phyloP scores from a whole-genome alignment of 129 eudicot genomes.

The Gnaphalium uliginosum region DNA sequence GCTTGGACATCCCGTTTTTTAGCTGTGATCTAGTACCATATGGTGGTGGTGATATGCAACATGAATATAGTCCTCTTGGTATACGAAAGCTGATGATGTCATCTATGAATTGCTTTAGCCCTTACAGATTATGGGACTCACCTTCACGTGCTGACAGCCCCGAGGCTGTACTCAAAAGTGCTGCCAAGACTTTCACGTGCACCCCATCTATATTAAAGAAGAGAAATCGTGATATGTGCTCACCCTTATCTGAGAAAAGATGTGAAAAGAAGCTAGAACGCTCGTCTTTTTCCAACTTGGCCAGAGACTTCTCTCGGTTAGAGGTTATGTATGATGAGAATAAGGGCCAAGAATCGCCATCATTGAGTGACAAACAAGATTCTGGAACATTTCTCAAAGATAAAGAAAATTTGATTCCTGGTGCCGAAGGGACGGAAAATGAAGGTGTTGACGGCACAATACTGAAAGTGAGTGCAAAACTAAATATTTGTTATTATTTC shows the following conservation, averaged over 20 bases:
- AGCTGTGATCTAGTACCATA: constrained; percentile 87
- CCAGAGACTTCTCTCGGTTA: constrained; percentile 57
- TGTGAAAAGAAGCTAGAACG: constrained; percentile 67
- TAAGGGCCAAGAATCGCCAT: constrained; percentile 35
- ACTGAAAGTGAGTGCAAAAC: constrained; percentile 29
- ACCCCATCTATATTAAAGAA: constrained; percentile 90
- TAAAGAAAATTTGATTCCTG: constrained; percentile 58
- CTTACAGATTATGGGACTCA: constrained; percentile 85
- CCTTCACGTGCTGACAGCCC: constrained; percentile 71
- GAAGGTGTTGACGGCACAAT: constrained; percentile 30
- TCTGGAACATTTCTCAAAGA: constrained; percentile 40
- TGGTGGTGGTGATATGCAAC: constrained; percentile 70
- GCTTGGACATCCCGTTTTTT: constrained; percentile 86
- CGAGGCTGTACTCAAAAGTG: constrained; percentile 79
- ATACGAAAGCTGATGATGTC: constrained; percentile 79
- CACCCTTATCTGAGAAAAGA: constrained; percentile 88
- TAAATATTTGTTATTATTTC: neutral
- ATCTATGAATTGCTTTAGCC: constrained; percentile 55
- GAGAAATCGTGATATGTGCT: constrained; percentile 70
- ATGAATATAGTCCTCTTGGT: constrained; percentile 91
- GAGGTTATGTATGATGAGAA: constrained; percentile 68
- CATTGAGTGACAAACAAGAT: constrained; percentile 30
- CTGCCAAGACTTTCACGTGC: constrained; percentile 74
- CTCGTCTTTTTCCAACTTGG: constrained; percentile 50
- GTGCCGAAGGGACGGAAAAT: constrained; percentile 27